Conservation (phyloP, 2,329 filamentous ascomycete genomes). For the Fusarium tupiense region DNA sequence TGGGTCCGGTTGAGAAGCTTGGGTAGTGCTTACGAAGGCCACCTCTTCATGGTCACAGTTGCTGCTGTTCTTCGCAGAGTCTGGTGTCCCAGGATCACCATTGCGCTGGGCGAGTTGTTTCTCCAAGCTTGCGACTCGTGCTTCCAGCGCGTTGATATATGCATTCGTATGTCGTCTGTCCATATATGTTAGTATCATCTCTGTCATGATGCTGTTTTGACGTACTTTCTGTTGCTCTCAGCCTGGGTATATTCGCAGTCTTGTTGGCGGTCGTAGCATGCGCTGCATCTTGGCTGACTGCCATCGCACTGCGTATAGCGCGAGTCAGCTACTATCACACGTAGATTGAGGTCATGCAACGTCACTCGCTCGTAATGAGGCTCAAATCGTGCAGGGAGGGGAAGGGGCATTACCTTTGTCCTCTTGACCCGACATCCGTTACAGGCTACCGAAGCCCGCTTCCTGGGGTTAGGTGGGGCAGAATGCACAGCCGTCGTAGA, state of each 20-base stretch:
- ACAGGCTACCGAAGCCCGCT: slow-evolving; percentile 10
- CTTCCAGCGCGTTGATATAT: slow-evolving; percentile 9
- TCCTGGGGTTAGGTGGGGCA: neutral
- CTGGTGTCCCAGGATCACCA: neutral
- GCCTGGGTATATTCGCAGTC: slow-evolving; percentile 4
- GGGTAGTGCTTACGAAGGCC: neutral
- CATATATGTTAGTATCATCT: rapidly evolving
- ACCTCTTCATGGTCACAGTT: neutral
- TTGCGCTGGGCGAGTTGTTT: neutral
- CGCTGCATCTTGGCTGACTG: slow-evolving; percentile 4
- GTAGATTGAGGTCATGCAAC: no score
- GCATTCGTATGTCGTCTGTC: slow-evolving; percentile 2
- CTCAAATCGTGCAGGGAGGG: neutral
- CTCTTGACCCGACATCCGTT: slow-evolving; percentile 6
- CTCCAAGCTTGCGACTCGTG: neutral
- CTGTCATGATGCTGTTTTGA: rapidly evolving
- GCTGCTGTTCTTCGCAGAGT: neutral
- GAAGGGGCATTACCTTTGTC: slow-evolving; percentile 1
- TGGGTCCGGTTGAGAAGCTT: neutral
- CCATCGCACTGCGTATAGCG: neutral
- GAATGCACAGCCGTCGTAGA: neutral
- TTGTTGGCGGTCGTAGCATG: slow-evolving; percentile 1
- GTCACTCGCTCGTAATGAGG: neutral
- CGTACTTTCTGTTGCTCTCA: slow-evolving; percentile 10
- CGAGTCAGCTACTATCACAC: neutral